These are phyloP conservation scores for Kurtzmaniella quercitrusa DNA, from an alignment of 1,139 yeast genomes.

Conservation along the genomic window DNA sequence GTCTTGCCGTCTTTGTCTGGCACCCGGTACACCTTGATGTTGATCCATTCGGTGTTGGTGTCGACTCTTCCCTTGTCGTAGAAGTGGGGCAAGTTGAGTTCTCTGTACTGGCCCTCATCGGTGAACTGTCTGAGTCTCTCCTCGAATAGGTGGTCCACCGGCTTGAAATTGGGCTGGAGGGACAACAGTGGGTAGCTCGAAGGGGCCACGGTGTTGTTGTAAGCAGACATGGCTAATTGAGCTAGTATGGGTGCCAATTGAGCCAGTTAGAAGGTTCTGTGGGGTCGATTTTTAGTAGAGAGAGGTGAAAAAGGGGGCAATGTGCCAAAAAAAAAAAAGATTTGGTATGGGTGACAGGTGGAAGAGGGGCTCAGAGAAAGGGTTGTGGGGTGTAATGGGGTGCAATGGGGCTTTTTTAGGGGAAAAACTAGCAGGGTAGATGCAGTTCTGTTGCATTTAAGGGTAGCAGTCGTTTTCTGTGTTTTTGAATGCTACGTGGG, in stretches of 20 bases:
- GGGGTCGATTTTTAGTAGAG: neutral
- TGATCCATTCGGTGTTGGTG: conserved; percentile 36
- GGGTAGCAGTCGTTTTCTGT: no score
- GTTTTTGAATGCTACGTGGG: no score
- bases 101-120: conserved; percentile 63
- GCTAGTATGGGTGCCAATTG: neutral
- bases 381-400: no score
- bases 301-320: neutral
- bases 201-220: neutral
- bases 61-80: conserved; percentile 60
- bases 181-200: conserved; percentile 18
- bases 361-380: neutral
- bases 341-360: neutral
- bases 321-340: neutral
- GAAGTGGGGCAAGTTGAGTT: conserved; percentile 76
- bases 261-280: neutral
- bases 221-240: neutral
- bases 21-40: conserved; percentile 57
- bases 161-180: conserved; percentile 74
- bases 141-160: conserved; percentile 75
- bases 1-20: conserved; percentile 52
- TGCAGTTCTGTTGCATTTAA: no score
- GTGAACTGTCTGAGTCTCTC: conserved; percentile 78
- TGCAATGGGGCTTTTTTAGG: no score
- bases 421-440: no score